phyloP scores from a whole-genome alignment of 2,329 filamentous ascomycete genomes.

The Phaeosphaeria sp. region DNA sequence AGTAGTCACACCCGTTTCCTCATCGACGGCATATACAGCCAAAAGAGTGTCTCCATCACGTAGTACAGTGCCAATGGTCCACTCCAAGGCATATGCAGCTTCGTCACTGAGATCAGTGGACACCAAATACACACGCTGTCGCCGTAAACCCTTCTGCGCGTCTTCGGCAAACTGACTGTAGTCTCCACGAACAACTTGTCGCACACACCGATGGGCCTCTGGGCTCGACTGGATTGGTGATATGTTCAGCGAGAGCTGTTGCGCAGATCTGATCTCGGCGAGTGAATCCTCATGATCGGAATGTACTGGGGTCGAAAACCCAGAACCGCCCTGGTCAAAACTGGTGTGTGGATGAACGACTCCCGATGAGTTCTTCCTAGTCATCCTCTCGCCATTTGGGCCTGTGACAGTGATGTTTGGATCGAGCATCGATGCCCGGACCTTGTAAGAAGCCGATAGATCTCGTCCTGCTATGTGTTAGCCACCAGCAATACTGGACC shows the following conservation, averaged over 20 bases:
- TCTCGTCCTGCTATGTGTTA: slow-evolving; percentile 54
- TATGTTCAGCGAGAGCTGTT: slow-evolving; percentile 80
- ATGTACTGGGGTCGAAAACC: slow-evolving; percentile 67
- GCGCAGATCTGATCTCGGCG: slow-evolving; percentile 84
- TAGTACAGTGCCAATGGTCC: slow-evolving; percentile 94
- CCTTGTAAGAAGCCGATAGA: slow-evolving; percentile 59
- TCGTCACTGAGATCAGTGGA: slow-evolving; percentile 94
- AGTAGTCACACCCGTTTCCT: slow-evolving; percentile 68
- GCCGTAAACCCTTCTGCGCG: slow-evolving; percentile 77
- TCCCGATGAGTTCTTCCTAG: slow-evolving; percentile 54
- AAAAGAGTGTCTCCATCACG: slow-evolving; percentile 93
- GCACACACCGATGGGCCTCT: slow-evolving; percentile 79
- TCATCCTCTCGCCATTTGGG: slow-evolving; percentile 64
- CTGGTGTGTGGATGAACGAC: slow-evolving; percentile 82
- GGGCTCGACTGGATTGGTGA: slow-evolving; percentile 79
- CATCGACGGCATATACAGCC: slow-evolving; percentile 91
- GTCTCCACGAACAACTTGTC: slow-evolving; percentile 89
- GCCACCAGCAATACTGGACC: slow-evolving; percentile 1
- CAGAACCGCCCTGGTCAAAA: slow-evolving; percentile 74
- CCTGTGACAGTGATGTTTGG: slow-evolving; percentile 70
- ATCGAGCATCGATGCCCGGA: slow-evolving; percentile 69
- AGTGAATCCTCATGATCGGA: slow-evolving; percentile 88
- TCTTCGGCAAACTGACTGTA: slow-evolving; percentile 77
- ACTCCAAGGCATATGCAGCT: slow-evolving; percentile 92
- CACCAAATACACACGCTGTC: slow-evolving; percentile 90